Base-by-base conservation (phyloP, 352 stramenopile genomes). In the Globisporangium yorkense region DNA sequence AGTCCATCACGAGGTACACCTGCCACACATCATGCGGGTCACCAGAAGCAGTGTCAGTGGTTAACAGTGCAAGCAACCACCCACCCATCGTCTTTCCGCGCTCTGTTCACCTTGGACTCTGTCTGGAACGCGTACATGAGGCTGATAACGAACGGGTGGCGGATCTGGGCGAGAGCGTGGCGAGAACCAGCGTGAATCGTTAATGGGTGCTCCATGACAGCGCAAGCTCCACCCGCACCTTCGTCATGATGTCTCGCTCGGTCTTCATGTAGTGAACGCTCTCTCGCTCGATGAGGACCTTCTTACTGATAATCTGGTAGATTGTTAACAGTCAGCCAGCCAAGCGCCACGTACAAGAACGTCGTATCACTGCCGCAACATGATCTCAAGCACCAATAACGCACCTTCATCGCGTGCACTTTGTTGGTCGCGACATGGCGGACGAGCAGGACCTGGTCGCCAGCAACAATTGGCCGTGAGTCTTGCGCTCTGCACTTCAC, bases 191-290 rank as follows among this genome's bases (percentile, higher is more conserved):
- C 24, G 8, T 15, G 21, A 9, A 35, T n/a, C 21, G 8, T 39
- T 39, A 9, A 39, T 10, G 24, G 24, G 24, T 27, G 24, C 24
- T 27, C 44, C 39, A 31, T 20, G 29, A 45, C 27, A 47, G n/a
- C 12, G 16, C 33, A 27, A 9, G 37, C 12, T 29, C 10, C 6
- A 4, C 9, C 6, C 29, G 9, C 43, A 89, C 77, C 75, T 85
- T 91, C 20, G 78, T 91, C 84, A 94, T 92, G 35, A 94, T 80
- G 29, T 94, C 79, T n/a, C 84, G 77, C 64, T 94, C 84, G 0
- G 78, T 84, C 45, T 77, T 77, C 74, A 94, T 89, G 71, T 92
- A 83, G 49, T 82, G 66, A 29, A 91, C 80, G 56, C 76, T 88
- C 44, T 94, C 76, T 60, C 73, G 78, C 53, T 94, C 78, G 51